phyloP scores from a whole-genome alignment of 1,139 yeast genomes.

The Geotrichum cucujoidarum region DNA sequence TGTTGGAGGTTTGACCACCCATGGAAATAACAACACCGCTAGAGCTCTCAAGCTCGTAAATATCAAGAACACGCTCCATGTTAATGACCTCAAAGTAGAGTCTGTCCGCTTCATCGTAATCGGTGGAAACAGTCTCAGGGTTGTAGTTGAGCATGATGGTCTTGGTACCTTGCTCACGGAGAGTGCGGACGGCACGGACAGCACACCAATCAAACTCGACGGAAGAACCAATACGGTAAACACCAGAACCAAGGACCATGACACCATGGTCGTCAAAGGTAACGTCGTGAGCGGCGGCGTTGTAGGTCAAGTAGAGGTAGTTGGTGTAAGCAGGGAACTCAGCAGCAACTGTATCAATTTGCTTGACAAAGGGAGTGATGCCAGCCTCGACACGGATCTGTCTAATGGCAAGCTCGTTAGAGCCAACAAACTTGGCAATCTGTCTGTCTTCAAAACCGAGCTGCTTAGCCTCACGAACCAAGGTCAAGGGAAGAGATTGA shows the following conservation, averaged over 20 bases:
- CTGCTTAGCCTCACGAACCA: conserved; percentile 84
- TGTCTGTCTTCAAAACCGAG: conserved; percentile 94
- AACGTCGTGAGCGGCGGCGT: conserved; percentile 82
- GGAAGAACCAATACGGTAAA: conserved; percentile 95
- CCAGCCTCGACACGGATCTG: conserved; percentile 40
- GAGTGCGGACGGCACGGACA: conserved; percentile 90
- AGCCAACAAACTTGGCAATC: conserved; percentile 68
- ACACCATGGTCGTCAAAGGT: conserved; percentile 85
- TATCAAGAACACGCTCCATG: conserved; percentile 94
- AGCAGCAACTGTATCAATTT: conserved; percentile 96
- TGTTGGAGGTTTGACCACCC: conserved; percentile 97
- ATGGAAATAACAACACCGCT: conserved; percentile 92
- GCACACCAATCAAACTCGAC: conserved; percentile 99
- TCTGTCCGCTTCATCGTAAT: conserved; percentile 96
- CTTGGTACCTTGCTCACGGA: conserved; percentile 79
- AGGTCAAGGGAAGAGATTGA: conserved; percentile 51
- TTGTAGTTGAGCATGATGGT: conserved; percentile 96
- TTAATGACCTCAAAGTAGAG: conserved; percentile 92
- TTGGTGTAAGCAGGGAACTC: conserved; percentile 98
- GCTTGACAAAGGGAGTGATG: conserved; percentile 88
- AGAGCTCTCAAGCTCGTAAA: conserved; percentile 85
- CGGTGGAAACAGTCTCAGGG: conserved; percentile 98
- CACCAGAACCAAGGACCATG: conserved; percentile 96
- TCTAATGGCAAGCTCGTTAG: conserved; percentile 75
- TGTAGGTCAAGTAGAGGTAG: conserved; percentile 92